A percentile compares a stretch with the other conserved stretches of the same genome.
phyloP scores from a whole-genome alignment of 192 early-diverging fungal genomes.

The Backusella circina region DNA sequence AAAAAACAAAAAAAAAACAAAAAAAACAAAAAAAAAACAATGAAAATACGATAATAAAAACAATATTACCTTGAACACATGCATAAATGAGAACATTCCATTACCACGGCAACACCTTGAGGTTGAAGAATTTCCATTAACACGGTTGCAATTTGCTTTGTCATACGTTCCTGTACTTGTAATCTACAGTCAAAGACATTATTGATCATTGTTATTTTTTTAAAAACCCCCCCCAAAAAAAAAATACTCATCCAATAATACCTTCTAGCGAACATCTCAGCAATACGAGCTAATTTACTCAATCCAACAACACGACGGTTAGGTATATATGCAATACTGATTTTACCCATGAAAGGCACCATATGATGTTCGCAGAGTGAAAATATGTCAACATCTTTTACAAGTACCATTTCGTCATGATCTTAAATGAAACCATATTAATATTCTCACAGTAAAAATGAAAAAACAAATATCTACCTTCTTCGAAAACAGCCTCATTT shows the following conservation, averaged over 20 bases:
- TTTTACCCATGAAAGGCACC: constrained; percentile 97
- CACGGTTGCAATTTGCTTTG: constrained; percentile 93
- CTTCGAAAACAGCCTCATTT: constrained; percentile 96
- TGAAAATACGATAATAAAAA: background rate
- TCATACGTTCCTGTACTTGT: constrained; percentile 97
- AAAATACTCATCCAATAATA: background rate
- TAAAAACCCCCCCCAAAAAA: background rate
- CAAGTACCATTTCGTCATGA: constrained; percentile 99
- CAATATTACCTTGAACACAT: constrained; percentile 27
- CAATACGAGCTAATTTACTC: constrained; percentile 95
- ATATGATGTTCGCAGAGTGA: constrained; percentile 98
- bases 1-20: background rate
- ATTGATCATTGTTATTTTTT: background rate
- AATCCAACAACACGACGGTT: constrained; percentile 93
- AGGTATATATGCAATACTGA: constrained; percentile 96
- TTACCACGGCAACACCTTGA: constrained; percentile 94
- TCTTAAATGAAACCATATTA: constrained; percentile 41
- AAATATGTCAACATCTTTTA: constrained; percentile 94
- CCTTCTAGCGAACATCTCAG: constrained; percentile 93
- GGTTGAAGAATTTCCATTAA: constrained; percentile 91
- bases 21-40: background rate
- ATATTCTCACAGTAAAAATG: background rate
- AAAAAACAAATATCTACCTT: constrained; percentile 47
- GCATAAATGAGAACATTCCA: constrained; percentile 82
- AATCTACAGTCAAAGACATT: constrained; percentile 43